Evolutionary conservation across 345 rosid genomes (phyloP), one percentile per base, ranked within the genome.

Genomic region (Trapa incisa): DNA sequence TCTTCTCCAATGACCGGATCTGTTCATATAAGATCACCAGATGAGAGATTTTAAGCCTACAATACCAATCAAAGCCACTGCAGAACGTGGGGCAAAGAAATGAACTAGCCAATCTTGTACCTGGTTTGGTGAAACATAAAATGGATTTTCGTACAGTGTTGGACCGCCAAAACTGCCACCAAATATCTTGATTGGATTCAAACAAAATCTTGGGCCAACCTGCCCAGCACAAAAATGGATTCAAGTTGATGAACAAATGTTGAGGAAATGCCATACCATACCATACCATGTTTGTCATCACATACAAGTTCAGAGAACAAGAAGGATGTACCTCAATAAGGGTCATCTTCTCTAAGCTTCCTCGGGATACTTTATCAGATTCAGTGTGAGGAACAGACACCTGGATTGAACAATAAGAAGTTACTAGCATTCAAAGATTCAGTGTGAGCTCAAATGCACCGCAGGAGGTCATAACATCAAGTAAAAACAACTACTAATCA

Each of bases 131-230:
- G 99, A 94, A 47, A 91, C 76, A 29, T 91, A 94, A 67, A 86
- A 80, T 5, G 96, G 97, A 80, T 94, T 94, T 81, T 91, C 96
- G 56, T 91, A 91, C 5, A 94, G 79, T 0, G 96, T 89, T 54
- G 96, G 96, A 65, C 97, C 97, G 61, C 97, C 97, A 66, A 94
- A 94, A 80, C 99, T 94, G 43, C 93, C 96, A 65, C 82, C 88
- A 5, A 94, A 89, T 13, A 91, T 85, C 85, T 89, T 94, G 73
- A 94, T 91, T 7, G 99, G 99, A 77, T 94, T 94, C 80, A 94
- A 79, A 76, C 96, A 91, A 85, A 94, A 94, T 75, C 99, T 89
- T 47, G 99, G 97, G 76, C 99, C 99, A 76, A 89, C 97, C 99
- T 94, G 79, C 47, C 12, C 53, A 36, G 57, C 4, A 15, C 4